These are phyloP conservation scores for Tylopilus subfusipes DNA, from an alignment of 768 basidiomycete genomes.

Conservation along the genomic window DNA sequence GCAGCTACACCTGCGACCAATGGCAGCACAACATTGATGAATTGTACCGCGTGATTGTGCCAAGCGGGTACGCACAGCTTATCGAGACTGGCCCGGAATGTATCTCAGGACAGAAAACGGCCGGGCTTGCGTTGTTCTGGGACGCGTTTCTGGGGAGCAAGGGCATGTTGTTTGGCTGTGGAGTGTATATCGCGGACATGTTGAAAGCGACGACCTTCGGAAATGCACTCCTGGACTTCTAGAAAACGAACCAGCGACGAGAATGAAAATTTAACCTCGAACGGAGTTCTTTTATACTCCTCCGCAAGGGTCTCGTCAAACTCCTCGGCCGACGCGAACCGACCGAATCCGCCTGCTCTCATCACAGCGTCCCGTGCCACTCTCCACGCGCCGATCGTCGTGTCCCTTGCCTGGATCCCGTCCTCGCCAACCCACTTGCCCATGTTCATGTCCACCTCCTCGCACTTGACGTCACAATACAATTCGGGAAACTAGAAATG, in stretches of 20 bases:
- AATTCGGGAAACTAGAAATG: no score
- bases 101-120: slow-evolving; percentile 12
- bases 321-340: no score
- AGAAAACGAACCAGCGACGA: no score
- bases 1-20: slow-evolving; percentile 25
- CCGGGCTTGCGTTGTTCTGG: neutral
- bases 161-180: slow-evolving; percentile 9
- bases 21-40: slow-evolving; percentile 24
- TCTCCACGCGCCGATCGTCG: slow-evolving; percentile 16
- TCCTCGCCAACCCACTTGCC: slow-evolving; percentile 25
- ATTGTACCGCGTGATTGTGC: slow-evolving; percentile 29
- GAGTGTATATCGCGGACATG: slow-evolving; percentile 17
- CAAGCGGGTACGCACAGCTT: slow-evolving; percentile 34
- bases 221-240: no score
- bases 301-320: no score
- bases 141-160: slow-evolving; percentile 9
- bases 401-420: slow-evolving; percentile 17
- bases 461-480: slow-evolving; percentile 12
- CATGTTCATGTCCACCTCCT: slow-evolving; percentile 16
- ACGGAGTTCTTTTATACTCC: no score
- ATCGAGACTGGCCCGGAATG: slow-evolving; percentile 24
- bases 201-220: slow-evolving; percentile 12
- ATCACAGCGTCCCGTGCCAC: slow-evolving; percentile 20
- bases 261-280: no score
- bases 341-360: slow-evolving; percentile 10